Percentiles rank a stretch among this genome's conserved stretches.
Conservation (phyloP, 176 grass and related monocot genomes). For the Elymus sibiricus region DNA sequence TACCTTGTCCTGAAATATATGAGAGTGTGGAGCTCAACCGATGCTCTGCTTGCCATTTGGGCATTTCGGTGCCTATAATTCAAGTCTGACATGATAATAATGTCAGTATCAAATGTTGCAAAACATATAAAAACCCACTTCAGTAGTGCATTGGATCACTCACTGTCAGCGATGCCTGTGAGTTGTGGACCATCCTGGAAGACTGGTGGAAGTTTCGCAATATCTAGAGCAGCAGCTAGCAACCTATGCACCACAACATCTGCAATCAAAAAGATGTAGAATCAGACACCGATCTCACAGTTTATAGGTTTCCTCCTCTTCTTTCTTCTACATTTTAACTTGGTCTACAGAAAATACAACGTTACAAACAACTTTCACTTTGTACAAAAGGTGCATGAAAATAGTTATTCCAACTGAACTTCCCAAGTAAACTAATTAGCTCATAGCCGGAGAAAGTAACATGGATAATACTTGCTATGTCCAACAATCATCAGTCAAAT, state of each 20-base stretch:
- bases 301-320: not conserved
- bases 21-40: conserved; percentile 91
- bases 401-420: not conserved
- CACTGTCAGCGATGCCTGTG: conserved; percentile 90
- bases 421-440: not conserved
- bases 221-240: conserved; percentile 88
- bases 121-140: conserved; percentile 3
- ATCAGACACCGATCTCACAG: conserved; percentile 12
- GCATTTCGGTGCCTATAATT: conserved; percentile 96
- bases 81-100: conserved; percentile 54
- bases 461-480: not conserved
- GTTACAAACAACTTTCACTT: conserved; percentile 6
- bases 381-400: not conserved
- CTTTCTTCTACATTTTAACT: conserved; percentile 2
- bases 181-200: conserved; percentile 90
- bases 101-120: conserved; percentile 32
- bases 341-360: not conserved
- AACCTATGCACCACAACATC: conserved; percentile 98
- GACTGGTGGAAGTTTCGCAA: conserved; percentile 89
- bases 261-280: conserved; percentile 37
- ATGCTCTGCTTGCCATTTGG: conserved; percentile 96
- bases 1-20: conserved; percentile 99
- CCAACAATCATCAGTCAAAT: conserved; percentile 7
- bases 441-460: conserved; percentile 1
- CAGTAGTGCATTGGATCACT: conserved; percentile 30